Evolutionary conservation across 2,329 filamentous ascomycete genomes (phyloP).

Genomic region (Orbilia ellipsospora): DNA sequence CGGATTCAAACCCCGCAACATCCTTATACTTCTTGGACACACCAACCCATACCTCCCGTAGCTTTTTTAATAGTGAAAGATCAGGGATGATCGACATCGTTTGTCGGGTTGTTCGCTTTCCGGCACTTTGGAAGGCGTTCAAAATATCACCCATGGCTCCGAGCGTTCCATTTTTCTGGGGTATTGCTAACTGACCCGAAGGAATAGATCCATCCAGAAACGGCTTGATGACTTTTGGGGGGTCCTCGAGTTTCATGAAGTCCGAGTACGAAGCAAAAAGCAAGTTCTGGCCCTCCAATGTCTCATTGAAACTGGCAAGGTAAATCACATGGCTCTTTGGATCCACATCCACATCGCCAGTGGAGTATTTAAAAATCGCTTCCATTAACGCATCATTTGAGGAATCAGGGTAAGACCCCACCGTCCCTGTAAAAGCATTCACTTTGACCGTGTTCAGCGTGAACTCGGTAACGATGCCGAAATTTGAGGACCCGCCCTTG

Average conservation of each 20-base stretch:
- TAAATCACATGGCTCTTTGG: constrained; percentile 17
- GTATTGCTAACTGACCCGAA: not conserved
- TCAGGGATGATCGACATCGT: constrained; percentile 36
- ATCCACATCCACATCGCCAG: constrained; percentile 18
- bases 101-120: constrained; percentile 20
- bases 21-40: constrained; percentile 14
- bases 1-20: constrained; percentile 50
- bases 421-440: not conserved
- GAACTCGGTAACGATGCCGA: constrained; percentile 61
- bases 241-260: constrained; percentile 24
- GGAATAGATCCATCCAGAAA: constrained; percentile 38
- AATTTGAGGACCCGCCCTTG: constrained; percentile 60
- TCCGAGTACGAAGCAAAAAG: constrained; percentile 7
- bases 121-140: not conserved
- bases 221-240: constrained; percentile 32
- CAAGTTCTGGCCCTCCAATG: not conserved
- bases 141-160: constrained; percentile 2
- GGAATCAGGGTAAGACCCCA: constrained; percentile 1
- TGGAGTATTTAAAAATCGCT: constrained; percentile 15
- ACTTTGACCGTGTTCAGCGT: constrained; percentile 12
- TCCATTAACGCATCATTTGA: constrained; percentile 17
- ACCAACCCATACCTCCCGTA: constrained; percentile 12
- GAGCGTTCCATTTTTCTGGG: constrained; percentile 11
- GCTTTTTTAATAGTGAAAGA: constrained; percentile 17
- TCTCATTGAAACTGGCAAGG: constrained; percentile 3